A percentile compares a stretch with the other conserved stretches of the same genome.
Conservation (phyloP, 164 flowering plant genomes). For the Pachysandra terminalis region DNA sequence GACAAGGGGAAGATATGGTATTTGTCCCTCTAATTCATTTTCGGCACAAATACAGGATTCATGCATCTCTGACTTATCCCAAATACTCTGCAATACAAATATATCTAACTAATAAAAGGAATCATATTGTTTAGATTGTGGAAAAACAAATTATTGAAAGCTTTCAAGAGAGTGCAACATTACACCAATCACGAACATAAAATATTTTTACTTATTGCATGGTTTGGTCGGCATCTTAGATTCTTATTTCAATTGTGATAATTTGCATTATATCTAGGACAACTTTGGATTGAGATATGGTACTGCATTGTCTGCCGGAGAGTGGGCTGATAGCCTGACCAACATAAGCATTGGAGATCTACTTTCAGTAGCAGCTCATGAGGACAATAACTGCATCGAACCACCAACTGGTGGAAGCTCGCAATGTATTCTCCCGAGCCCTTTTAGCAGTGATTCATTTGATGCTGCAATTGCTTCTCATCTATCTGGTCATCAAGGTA, state of each 20-base stretch:
- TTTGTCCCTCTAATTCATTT: background rate
- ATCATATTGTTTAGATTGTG: too few species aligned
- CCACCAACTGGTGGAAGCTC: constrained; percentile 33
- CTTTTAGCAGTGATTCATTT: constrained; percentile 87
- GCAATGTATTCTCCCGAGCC: constrained; percentile 45
- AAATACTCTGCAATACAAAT: too few species aligned
- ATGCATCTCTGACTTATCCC: background rate
- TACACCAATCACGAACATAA: too few species aligned
- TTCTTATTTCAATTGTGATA: background rate
- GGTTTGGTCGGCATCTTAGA: too few species aligned
- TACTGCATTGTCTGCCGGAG: constrained; percentile 55
- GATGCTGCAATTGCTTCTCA: constrained; percentile 99
- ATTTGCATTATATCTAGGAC: constrained; percentile 30
- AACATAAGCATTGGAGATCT: constrained; percentile 83
- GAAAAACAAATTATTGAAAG: too few species aligned
- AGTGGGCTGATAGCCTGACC: constrained; percentile 96
- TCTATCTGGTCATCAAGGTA: constrained; percentile 46
- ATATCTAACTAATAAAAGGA: too few species aligned
- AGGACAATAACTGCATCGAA: constrained; percentile 30
- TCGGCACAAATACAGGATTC: background rate
- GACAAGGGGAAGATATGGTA: constrained; percentile 45
- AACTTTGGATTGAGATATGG: constrained; percentile 31
- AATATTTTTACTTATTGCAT: too few species aligned
- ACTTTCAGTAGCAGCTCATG: constrained; percentile 52
- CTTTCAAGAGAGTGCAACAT: too few species aligned